phyloP scores from a whole-genome alignment of 2,329 filamentous ascomycete genomes.

The Fusarium subglutinans region DNA sequence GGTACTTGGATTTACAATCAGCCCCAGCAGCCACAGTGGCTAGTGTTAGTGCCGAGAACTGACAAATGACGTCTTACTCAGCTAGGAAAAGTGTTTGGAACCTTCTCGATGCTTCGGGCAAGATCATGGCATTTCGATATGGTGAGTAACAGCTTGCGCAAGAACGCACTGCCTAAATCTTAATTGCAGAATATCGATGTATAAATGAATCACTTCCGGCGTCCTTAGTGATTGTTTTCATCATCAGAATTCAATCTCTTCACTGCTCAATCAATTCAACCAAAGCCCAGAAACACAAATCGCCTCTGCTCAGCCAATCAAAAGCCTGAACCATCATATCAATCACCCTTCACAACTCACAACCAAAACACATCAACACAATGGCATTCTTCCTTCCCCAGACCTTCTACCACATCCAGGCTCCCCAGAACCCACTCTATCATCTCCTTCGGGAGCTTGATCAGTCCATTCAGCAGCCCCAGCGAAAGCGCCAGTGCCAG shows the following conservation, averaged over 20 bases:
- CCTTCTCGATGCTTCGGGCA: slow-evolving; percentile 8
- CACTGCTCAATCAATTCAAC: background rate
- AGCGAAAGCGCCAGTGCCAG: slow-evolving; percentile 19
- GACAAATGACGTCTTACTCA: slow-evolving; percentile 15
- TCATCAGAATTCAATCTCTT: slow-evolving; percentile 3
- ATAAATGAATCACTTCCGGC: background rate
- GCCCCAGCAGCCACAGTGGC: background rate
- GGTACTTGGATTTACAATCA: background rate
- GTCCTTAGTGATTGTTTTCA: background rate
- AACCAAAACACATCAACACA: background rate
- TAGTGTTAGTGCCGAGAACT: background rate
- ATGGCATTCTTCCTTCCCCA: slow-evolving; percentile 26
- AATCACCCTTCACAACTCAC: background rate
- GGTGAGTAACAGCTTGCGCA: slow-evolving; percentile 13
- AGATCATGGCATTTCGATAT: background rate
- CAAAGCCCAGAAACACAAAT: background rate
- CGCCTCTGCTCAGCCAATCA: background rate
- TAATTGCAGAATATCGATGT: background rate
- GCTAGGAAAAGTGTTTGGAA: background rate
- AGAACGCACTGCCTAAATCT: background rate
- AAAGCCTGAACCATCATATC: background rate
- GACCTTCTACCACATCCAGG: slow-evolving; percentile 7
- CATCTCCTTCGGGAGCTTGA: slow-evolving; percentile 17
- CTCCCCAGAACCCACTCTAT: slow-evolving; percentile 16
- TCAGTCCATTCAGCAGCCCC: slow-evolving; percentile 16